phyloP scores from a whole-genome alignment of 441 rosid genomes.

The Populus hybrid region DNA sequence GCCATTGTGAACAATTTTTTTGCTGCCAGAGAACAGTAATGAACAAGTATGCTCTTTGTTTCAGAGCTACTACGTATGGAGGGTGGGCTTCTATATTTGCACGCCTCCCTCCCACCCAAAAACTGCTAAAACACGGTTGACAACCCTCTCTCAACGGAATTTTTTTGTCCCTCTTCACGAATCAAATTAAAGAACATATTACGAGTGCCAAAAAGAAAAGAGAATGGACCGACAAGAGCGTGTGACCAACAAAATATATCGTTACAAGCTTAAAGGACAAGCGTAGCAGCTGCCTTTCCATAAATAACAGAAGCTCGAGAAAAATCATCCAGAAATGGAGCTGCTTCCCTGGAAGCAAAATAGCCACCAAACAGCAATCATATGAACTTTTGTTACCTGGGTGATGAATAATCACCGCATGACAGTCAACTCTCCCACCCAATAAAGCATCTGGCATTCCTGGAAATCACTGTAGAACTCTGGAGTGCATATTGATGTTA shows the following conservation, averaged over 20 bases:
- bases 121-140: not conserved
- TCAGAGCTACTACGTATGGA: not conserved
- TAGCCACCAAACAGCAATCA: not conserved
- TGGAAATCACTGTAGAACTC: not conserved
- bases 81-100: not conserved
- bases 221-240: not conserved
- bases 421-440: not conserved
- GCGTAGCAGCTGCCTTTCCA: not conserved
- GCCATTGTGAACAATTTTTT: not conserved
- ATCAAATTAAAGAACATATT: slow-evolving; percentile 7
- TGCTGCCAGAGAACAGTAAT: not conserved
- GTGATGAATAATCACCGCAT: slow-evolving; percentile 5
- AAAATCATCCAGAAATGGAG: slow-evolving; percentile 6
- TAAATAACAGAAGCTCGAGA: not conserved
- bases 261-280: slow-evolving; percentile 5
- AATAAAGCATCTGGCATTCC: slow-evolving; percentile 6
- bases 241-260: slow-evolving; percentile 1
- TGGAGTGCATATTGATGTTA: slow-evolving; percentile 6
- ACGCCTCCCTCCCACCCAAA: not conserved
- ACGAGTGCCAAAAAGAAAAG: not conserved
- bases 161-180: not conserved
- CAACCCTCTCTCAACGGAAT: not conserved
- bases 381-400: not conserved
- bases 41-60: not conserved
- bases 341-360: not conserved